Conservation (phyloP, 371 early-diverging fungal genomes). For the Rhizopus stolonifer region DNA sequence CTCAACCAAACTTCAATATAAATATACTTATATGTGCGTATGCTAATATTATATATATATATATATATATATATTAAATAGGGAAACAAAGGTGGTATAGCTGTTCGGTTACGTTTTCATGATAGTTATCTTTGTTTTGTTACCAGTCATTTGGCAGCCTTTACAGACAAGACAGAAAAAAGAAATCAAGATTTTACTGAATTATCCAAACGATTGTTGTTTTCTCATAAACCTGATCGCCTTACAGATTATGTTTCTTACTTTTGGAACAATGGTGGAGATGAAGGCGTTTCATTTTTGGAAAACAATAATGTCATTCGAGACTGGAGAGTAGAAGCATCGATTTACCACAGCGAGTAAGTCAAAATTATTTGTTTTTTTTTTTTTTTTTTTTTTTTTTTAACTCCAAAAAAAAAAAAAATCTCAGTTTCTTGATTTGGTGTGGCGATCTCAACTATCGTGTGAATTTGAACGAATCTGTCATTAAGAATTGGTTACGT, state of each 20-base stretch:
- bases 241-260: conserved; percentile 33
- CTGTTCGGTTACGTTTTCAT: conserved; percentile 70
- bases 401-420: too few relatives aligned
- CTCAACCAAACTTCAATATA: too few relatives aligned
- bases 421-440: conserved; percentile 89
- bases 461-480: conserved; percentile 62
- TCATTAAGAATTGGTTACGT: conserved; percentile 54
- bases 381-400: conserved; percentile 1
- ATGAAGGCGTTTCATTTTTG: conserved; percentile 43
- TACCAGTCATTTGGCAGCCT: conserved; percentile 90
- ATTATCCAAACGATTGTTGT: conserved; percentile 71
- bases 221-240: conserved; percentile 41
- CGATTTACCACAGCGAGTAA: conserved; percentile 74
- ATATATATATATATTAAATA: too few relatives aligned
- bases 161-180: conserved; percentile 70
- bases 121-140: conserved; percentile 88
- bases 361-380: conserved; percentile 6
- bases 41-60: too few relatives aligned
- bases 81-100: conserved; percentile 95
- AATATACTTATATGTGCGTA: too few relatives aligned
- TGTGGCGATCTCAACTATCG: conserved; percentile 96
- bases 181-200: conserved; percentile 90
- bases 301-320: conserved; percentile 27
- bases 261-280: conserved; percentile 50
- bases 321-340: conserved; percentile 43